Conservation (phyloP, 495 filamentous ascomycete genomes). For the Tuber calosporum region DNA sequence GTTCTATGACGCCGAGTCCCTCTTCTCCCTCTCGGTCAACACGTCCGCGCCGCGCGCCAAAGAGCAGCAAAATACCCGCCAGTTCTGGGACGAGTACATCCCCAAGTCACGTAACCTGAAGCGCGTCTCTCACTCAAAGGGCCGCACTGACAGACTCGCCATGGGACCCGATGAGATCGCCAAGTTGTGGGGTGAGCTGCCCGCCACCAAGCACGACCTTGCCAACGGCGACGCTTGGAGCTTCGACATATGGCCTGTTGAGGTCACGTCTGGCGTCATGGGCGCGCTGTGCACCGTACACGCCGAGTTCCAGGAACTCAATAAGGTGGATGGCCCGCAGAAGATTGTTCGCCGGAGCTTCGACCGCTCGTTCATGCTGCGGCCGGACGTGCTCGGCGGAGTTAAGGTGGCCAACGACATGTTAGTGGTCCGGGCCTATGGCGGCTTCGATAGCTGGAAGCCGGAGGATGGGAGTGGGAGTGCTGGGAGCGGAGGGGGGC, state of each 20-base stretch:
- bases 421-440: constrained; percentile 60
- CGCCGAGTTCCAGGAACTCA: constrained; percentile 73
- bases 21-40: constrained; percentile 72
- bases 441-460: constrained; percentile 56
- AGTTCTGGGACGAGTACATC: constrained; percentile 66
- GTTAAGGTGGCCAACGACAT: constrained; percentile 78
- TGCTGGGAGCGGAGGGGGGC: constrained; percentile 7
- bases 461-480: constrained; percentile 43
- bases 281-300: constrained; percentile 74
- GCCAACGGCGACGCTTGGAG: constrained; percentile 59
- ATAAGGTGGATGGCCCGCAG: constrained; percentile 47
- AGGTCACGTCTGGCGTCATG: constrained; percentile 59
- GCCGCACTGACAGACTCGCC: constrained; percentile 59
- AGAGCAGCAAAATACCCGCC: constrained; percentile 41
- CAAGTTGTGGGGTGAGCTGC: constrained; percentile 61
- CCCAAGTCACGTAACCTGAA: constrained; percentile 74
- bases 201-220: constrained; percentile 67
- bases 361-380: constrained; percentile 75
- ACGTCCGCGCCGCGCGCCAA: constrained; percentile 53
- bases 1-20: constrained; percentile 70
- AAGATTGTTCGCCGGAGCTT: constrained; percentile 62
- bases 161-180: constrained; percentile 60
- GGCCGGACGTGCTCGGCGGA: constrained; percentile 58
- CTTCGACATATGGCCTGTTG: constrained; percentile 72
- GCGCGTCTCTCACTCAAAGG: constrained; percentile 54